Conservation (phyloP, 1,284 basidiomycete genomes). For the Melampsora americana region DNA sequence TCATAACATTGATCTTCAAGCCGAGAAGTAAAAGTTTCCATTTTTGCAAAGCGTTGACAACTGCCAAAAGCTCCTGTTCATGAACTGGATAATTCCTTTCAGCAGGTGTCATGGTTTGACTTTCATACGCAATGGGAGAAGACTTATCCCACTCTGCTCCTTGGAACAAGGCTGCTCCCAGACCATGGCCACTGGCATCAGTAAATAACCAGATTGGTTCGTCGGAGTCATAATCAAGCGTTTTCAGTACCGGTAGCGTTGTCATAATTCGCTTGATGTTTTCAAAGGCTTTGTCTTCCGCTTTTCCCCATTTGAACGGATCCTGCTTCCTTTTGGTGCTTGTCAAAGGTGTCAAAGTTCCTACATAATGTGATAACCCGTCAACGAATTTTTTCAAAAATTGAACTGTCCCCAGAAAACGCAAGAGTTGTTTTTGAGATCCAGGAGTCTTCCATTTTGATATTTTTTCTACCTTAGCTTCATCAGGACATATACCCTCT, state of each 20-base stretch:
- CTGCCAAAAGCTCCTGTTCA: slow-evolving; percentile 58
- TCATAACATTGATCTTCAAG: not conserved
- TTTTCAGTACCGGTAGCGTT: not conserved
- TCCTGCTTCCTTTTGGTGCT: slow-evolving; percentile 45
- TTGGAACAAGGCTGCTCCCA: not conserved
- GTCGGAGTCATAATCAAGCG: not conserved
- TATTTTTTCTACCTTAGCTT: slow-evolving; percentile 52
- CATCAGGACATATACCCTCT: slow-evolving; percentile 54
- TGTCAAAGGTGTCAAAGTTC: slow-evolving; percentile 54
- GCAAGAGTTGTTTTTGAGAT: slow-evolving; percentile 51
- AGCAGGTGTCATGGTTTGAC: slow-evolving; percentile 48
- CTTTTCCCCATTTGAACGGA: not conserved
- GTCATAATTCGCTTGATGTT: slow-evolving; percentile 19
- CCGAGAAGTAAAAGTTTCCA: slow-evolving; percentile 51
- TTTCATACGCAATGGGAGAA: slow-evolving; percentile 47
- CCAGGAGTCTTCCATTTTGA: slow-evolving; percentile 54
- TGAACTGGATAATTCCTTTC: slow-evolving; percentile 60
- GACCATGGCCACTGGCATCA: not conserved
- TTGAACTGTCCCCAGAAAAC: slow-evolving; percentile 56
- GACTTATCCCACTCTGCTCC: not conserved
- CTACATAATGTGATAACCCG: slow-evolving; percentile 52
- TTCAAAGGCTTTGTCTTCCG: not conserved
- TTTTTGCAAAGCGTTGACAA: slow-evolving; percentile 48
- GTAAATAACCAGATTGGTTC: slow-evolving; percentile 7
- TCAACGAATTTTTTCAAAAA: slow-evolving; percentile 56